A percentile compares a stretch with the other conserved stretches of the same genome.
Conservation (phyloP, 805 yeast species). For the Grigorovia humatica region DNA sequence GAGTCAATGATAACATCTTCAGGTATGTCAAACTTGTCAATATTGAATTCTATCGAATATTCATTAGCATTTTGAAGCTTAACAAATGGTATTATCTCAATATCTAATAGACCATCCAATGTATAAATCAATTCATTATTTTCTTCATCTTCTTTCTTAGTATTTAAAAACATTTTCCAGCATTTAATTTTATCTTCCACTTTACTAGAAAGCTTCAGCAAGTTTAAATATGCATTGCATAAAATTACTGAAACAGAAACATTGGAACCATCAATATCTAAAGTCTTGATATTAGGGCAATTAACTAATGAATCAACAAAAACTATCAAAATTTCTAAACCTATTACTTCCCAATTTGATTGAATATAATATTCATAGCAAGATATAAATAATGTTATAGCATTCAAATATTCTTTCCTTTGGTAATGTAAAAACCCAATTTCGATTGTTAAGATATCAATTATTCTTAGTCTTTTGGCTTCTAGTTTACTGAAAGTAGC, state of each 20-base stretch:
- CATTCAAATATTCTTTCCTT: conserved; percentile 43
- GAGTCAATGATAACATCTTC: conserved; percentile 10
- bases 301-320: conserved; percentile 56
- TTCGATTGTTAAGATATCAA: conserved; percentile 68
- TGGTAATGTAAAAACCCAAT: conserved; percentile 62
- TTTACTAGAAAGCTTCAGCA: conserved; percentile 15
- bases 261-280: conserved; percentile 19
- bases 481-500: conserved; percentile 12
- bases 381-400: conserved; percentile 53
- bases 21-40: conserved; percentile 13
- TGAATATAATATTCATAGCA: conserved; percentile 58
- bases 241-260: conserved; percentile 20
- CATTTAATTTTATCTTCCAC: conserved; percentile 11
- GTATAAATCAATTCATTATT: conserved; percentile 15
- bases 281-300: conserved; percentile 11
- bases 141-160: conserved; percentile 7
- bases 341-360: conserved; percentile 68
- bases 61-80: conserved; percentile 10
- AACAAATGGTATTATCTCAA: conserved; percentile 6
- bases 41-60: conserved; percentile 12
- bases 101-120: conserved; percentile 15
- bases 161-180: conserved; percentile 22
- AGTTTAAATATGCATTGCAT: conserved; percentile 24
- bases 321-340: conserved; percentile 51
- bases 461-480: conserved; percentile 44